phyloP scores from a whole-genome alignment of 169 alveolate species.

The Plasmodium gonderi region DNA sequence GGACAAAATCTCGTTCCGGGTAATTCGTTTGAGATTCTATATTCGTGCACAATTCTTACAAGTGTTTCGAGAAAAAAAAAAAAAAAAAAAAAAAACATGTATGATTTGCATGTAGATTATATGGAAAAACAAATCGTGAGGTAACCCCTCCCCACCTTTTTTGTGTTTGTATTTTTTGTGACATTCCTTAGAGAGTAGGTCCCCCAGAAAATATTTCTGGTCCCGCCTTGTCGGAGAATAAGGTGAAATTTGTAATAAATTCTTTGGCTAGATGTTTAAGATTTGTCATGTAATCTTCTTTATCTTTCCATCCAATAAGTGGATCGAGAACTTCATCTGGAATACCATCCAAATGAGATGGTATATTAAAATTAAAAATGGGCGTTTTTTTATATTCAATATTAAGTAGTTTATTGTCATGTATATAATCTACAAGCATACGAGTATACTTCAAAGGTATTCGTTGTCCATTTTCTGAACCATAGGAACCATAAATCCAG shows the following conservation, averaged over 20 bases:
- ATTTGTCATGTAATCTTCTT: slow-evolving; percentile 82
- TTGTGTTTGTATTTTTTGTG: not conserved
- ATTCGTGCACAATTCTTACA: no score
- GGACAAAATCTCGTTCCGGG: no score
- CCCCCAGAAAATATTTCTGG: slow-evolving; percentile 62
- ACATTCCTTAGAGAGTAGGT: slow-evolving; percentile 2
- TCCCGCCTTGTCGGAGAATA: slow-evolving; percentile 76
- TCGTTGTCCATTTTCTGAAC: slow-evolving; percentile 90
- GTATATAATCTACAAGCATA: slow-evolving; percentile 92
- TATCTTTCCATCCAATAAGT: slow-evolving; percentile 90
- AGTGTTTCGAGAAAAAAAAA: no score
- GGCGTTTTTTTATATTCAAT: slow-evolving; percentile 83
- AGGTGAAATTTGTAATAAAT: slow-evolving; percentile 89
- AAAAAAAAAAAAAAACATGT: no score
- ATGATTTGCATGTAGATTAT: no score
- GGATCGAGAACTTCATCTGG: slow-evolving; percentile 89
- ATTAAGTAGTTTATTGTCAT: slow-evolving; percentile 84
- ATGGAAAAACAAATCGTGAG: no score
- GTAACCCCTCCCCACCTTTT: no score
- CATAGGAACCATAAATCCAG: slow-evolving; percentile 95
- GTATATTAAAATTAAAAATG: slow-evolving; percentile 90
- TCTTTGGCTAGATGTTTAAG: slow-evolving; percentile 84
- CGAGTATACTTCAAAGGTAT: slow-evolving; percentile 93
- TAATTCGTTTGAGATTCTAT: no score
- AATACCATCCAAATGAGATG: slow-evolving; percentile 87